These are phyloP conservation scores for Bacidia rubella DNA, from an alignment of 495 filamentous ascomycete genomes.

Conservation along the genomic window DNA sequence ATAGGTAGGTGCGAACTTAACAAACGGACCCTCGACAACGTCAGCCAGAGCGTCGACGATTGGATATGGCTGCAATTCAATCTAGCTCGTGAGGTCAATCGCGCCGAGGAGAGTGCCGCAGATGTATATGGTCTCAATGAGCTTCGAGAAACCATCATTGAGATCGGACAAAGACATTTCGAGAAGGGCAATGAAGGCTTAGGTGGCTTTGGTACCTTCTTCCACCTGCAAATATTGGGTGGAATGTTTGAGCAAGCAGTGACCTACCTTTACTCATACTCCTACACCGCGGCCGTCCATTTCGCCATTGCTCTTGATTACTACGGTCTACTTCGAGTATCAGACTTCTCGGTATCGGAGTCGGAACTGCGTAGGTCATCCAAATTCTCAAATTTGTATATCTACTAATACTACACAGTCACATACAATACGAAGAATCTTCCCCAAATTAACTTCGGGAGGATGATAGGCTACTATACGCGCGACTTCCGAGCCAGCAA, in stretches of 20 bases:
- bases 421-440: conserved; percentile 59
- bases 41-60: conserved; percentile 74
- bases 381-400: conserved; percentile 7
- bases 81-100: conserved; percentile 76
- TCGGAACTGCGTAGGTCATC: conserved; percentile 59
- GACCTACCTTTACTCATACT: conserved; percentile 74
- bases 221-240: conserved; percentile 76
- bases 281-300: conserved; percentile 85
- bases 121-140: conserved; percentile 83
- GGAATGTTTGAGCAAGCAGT: conserved; percentile 95
- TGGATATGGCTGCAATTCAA: conserved; percentile 97
- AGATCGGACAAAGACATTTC: conserved; percentile 85
- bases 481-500: conserved; percentile 83
- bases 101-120: conserved; percentile 66
- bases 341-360: conserved; percentile 52
- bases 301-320: conserved; percentile 82
- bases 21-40: conserved; percentile 63
- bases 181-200: conserved; percentile 53
- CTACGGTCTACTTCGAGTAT: conserved; percentile 81
- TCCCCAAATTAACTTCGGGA: conserved; percentile 87
- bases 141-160: conserved; percentile 65
- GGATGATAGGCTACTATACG: conserved; percentile 89
- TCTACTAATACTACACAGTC: conserved; percentile 34
- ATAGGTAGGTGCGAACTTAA: conserved; percentile 85
- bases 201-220: conserved; percentile 75